Evolutionary conservation across 2,329 filamentous ascomycete species (phyloP).

Genomic region (Xylaria sp.): DNA sequence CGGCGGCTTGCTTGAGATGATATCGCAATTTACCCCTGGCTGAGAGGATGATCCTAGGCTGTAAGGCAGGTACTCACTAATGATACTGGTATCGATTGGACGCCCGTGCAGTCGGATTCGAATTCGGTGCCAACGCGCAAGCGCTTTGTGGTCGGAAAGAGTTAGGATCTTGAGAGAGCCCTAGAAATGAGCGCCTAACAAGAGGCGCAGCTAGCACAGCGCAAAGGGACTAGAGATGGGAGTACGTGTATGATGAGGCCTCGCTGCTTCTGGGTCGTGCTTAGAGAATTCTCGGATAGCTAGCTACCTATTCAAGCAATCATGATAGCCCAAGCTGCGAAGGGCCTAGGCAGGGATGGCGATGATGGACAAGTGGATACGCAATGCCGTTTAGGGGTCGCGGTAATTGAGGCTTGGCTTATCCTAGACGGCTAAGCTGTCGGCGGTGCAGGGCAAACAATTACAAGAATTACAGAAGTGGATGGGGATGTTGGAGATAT

Average conservation of each 20-base stretch:
- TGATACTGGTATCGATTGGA: neutral
- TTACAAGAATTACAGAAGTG: too few species aligned
- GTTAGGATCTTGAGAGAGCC: neutral
- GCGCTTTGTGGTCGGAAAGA: neutral
- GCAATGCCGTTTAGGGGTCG: too few species aligned
- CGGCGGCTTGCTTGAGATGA: neutral
- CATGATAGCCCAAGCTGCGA: too few species aligned
- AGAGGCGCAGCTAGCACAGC: conserved; percentile 4
- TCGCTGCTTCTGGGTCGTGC: neutral
- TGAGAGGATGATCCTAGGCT: neutral
- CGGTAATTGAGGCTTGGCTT: too few species aligned
- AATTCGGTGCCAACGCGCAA: neutral
- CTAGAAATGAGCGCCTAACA: neutral
- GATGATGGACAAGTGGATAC: too few species aligned
- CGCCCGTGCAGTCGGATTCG: neutral
- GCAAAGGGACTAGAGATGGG: neutral
- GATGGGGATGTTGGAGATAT: too few species aligned
- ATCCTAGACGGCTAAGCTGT: too few species aligned
- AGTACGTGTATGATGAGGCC: conserved; percentile 1
- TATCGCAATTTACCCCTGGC: neutral
- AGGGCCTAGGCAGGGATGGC: too few species aligned
- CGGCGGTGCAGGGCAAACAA: too few species aligned
- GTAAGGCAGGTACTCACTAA: too few species aligned
- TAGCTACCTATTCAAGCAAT: neutral
- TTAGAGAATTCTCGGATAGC: neutral